Evolutionary conservation across 1,284 basidiomycete genomes (phyloP), one percentile per base, ranked within the genome.

Genomic region (Boletus nobilissimus): DNA sequence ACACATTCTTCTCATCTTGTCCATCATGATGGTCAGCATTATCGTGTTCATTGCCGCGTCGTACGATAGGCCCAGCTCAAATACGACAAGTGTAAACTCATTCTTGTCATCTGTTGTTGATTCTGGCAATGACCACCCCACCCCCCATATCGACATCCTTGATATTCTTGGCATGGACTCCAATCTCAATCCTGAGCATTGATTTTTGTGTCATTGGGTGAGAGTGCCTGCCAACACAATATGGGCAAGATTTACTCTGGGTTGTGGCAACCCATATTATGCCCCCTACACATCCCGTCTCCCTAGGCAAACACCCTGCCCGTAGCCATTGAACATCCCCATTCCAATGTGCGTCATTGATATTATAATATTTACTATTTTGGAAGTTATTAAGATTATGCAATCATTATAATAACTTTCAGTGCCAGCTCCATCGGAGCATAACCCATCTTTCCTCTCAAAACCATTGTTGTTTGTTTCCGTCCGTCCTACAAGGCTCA

Each of bases 31-130:
- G 97, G 96, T 99, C 75, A 89, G 94, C 76, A 95, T 99, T 84
- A 98, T 99, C 83, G 97, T 95, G 0, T 99, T 99, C 94, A 48
- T 99, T 97, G 7, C 90, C 99, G 78, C 92, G 95, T 78, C 91
- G 90, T 83, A 99, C 98, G 10, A 98, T 99, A 86, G 97, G 99
- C 86, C 14, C 93, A 94, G 83, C 91, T 99, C 86, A 97, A 97
- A 86, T 99, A 99, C 85, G 97, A 99, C 89, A 99, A 99, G 88
- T 95, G 97, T 75, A 99, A 99, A 87, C 89, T 99, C 10, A 88
- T 99, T 40, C 93, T 99, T 80, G 90, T 99, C 87, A 95, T 99
- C 83, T 99, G 98, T 84, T n/a, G n/a, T n/a, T n/a, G n/a, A n/a
- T n/a, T n/a, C n/a, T n/a, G n/a, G n/a, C n/a, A n/a, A n/a, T n/a